phyloP scores from a whole-genome alignment of 2,329 filamentous ascomycete species.

The Aureobasidium pullulans region DNA sequence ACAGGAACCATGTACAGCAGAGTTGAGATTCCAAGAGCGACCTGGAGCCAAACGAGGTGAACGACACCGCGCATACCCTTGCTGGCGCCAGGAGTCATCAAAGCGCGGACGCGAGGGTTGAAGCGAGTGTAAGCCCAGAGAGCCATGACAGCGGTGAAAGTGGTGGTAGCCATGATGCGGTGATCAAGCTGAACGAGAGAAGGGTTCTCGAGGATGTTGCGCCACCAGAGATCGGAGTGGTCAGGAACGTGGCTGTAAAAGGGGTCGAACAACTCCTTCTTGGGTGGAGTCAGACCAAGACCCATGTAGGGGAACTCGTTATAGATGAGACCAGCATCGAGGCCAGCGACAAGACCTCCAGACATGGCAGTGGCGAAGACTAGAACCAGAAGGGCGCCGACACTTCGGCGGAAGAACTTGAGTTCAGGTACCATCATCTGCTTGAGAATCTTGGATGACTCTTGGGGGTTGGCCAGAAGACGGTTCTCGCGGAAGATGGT shows the following conservation, averaged over 20 bases:
- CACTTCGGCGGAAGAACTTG: conserved; percentile 63
- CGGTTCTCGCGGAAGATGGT: conserved; percentile 71
- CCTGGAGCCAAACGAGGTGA: conserved; percentile 75
- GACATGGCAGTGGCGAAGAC: conserved; percentile 91
- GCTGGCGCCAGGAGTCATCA: conserved; percentile 52
- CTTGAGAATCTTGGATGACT: conserved; percentile 46
- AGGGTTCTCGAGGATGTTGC: conserved; percentile 96
- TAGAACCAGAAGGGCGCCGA: conserved; percentile 62
- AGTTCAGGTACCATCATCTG: conserved; percentile 62
- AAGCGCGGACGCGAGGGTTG: conserved; percentile 54
- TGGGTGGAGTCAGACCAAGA: conserved; percentile 69
- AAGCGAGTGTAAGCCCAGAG: conserved; percentile 76
- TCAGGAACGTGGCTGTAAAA: conserved; percentile 80
- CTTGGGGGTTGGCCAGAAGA: conserved; percentile 60
- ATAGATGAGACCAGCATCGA: conserved; percentile 95
- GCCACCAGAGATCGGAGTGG: conserved; percentile 82
- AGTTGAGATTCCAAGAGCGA: conserved; percentile 78
- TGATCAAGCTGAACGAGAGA: conserved; percentile 93
- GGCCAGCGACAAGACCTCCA: conserved; percentile 83
- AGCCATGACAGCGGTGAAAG: conserved; percentile 71
- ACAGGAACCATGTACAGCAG: conserved; percentile 91
- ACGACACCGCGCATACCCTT: conserved; percentile 73
- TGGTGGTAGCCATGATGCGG: conserved; percentile 82
- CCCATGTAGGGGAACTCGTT: conserved; percentile 99
- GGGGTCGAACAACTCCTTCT: conserved; percentile 71